phyloP scores from a whole-genome alignment of 805 yeast genomes.

The Debaryomyces tyrocola region DNA sequence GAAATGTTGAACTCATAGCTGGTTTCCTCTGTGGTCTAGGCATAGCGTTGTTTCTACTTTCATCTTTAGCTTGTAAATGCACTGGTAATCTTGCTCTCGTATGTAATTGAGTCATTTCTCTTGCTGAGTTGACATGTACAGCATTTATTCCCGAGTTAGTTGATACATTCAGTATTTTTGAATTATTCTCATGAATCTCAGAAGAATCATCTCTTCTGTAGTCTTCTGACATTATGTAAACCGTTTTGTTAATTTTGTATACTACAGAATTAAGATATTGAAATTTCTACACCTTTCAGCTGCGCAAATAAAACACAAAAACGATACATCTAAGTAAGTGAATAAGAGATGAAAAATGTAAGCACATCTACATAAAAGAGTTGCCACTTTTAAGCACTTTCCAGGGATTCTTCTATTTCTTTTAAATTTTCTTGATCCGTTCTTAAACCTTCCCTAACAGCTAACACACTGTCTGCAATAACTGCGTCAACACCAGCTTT shows the following conservation, averaged over 20 bases:
- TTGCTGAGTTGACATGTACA: slow-evolving; percentile 57
- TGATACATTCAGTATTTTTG: neutral
- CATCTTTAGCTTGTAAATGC: neutral
- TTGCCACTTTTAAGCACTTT: slow-evolving; percentile 2
- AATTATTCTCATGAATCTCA: slow-evolving; percentile 6
- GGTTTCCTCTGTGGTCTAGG: neutral
- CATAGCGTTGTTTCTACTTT: neutral
- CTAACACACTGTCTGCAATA: slow-evolving; percentile 92
- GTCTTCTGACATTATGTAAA: slow-evolving; percentile 1
- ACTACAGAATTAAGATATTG: neutral
- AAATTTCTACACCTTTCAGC: neutral
- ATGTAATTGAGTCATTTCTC: slow-evolving; percentile 58
- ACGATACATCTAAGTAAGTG: neutral
- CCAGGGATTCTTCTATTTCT: slow-evolving; percentile 15
- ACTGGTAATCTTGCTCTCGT: slow-evolving; percentile 40
- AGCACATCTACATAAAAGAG: neutral
- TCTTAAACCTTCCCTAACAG: slow-evolving; percentile 81
- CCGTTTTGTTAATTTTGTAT: neutral
- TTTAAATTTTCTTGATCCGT: slow-evolving; percentile 24
- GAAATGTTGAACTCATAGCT: neutral
- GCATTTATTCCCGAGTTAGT: slow-evolving; percentile 47
- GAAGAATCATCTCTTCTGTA: neutral
- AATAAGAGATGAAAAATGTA: neutral
- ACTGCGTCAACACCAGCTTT: slow-evolving; percentile 97
- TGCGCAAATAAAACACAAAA: neutral